A percentile compares a stretch with the other conserved stretches of the same genome.
phyloP scores from a whole-genome alignment of 495 filamentous ascomycete genomes.

The Neurospora sp. region DNA sequence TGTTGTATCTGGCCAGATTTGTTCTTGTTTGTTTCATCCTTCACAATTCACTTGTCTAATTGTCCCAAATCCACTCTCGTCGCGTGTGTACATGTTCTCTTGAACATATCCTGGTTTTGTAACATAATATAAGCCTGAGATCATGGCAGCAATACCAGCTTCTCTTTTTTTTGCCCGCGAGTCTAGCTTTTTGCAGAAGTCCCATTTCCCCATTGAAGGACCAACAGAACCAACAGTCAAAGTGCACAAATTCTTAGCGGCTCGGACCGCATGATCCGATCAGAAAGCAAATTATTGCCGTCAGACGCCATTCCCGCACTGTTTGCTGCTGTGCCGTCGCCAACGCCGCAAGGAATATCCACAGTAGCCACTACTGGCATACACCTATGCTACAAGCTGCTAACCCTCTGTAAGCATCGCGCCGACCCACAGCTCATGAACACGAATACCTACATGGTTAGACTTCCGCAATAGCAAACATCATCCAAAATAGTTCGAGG shows the following conservation, averaged over 20 bases:
- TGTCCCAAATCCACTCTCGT: not conserved
- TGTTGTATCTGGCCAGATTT: not conserved
- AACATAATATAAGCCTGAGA: not conserved
- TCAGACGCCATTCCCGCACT: not conserved
- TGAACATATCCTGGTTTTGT: not conserved
- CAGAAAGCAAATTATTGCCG: not conserved
- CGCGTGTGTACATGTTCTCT: not conserved
- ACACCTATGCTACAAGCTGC: not conserved
- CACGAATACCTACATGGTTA: not conserved
- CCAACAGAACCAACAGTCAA: not conserved
- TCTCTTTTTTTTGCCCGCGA: not conserved
- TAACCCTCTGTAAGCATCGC: not conserved
- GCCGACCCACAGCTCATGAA: not conserved
- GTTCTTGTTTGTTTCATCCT: not conserved
- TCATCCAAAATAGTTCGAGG: not conserved
- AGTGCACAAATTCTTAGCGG: not conserved
- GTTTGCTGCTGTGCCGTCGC: not conserved
- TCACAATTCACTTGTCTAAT: not conserved
- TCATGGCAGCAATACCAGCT: not conserved
- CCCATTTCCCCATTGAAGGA: not conserved
- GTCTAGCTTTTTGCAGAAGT: not conserved
- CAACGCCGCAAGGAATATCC: not conserved
- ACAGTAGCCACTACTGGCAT: not conserved
- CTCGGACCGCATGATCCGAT: not conserved
- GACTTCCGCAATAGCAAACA: not conserved